Conservation (phyloP, 257 asterid genomes). For the Coffea eugenioides region DNA sequence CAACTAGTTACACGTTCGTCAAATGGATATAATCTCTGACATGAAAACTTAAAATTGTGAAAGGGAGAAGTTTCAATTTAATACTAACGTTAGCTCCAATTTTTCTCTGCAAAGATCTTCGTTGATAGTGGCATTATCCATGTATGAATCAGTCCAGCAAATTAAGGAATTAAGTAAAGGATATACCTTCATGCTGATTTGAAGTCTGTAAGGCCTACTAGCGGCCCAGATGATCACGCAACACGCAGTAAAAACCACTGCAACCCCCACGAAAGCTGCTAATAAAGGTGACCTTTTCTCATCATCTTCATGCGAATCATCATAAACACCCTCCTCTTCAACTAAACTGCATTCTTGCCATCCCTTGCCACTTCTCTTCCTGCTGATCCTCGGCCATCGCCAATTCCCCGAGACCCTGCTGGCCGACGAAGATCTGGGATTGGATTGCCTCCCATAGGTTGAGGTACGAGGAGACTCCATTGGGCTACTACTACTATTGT, state of each 20-base stretch:
- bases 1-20: background rate
- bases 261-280: constrained; percentile 24
- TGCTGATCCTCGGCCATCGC: constrained; percentile 12
- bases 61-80: background rate
- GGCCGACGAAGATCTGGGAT: constrained; percentile 46
- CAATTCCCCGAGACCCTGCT: constrained; percentile 54
- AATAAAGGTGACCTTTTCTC: constrained; percentile 21
- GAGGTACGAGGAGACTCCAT: constrained; percentile 46
- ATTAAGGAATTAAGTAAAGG: background rate
- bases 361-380: constrained; percentile 37
- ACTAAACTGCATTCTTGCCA: constrained; percentile 46
- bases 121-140: too few species aligned
- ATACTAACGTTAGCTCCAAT: background rate
- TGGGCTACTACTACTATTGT: constrained; percentile 28
- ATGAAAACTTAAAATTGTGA: background rate
- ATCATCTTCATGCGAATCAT: constrained; percentile 20
- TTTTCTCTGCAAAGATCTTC: background rate
- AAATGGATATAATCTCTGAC: background rate
- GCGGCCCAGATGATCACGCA: constrained; percentile 57
- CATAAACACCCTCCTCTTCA: constrained; percentile 39
- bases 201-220: constrained; percentile 39
- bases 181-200: constrained; percentile 47
- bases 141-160: background rate
- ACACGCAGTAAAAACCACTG: constrained; percentile 23
- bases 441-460: constrained; percentile 21